Percentiles rank a stretch among this genome's conserved stretches.
Evolutionary conservation across 2,329 filamentous ascomycete genomes (phyloP).

Genomic region (Colletotrichum lupini): DNA sequence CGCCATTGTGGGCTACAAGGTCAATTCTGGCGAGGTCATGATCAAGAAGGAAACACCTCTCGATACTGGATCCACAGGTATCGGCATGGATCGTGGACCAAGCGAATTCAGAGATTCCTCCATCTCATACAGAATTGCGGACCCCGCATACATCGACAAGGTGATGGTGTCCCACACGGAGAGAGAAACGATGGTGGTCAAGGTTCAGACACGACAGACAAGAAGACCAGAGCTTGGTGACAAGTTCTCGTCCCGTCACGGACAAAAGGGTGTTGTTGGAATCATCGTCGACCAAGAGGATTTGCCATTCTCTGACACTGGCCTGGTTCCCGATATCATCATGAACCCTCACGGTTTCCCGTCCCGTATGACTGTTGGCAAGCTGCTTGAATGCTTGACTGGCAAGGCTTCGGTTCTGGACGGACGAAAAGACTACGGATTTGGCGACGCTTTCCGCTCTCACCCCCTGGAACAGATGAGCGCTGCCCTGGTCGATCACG

Average conservation of each 20-base stretch:
- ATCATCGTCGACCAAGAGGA: constrained; percentile 98
- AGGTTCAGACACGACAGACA: constrained; percentile 96
- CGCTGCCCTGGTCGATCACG: constrained; percentile 83
- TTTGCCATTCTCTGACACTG: constrained; percentile 92
- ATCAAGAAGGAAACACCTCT: constrained; percentile 89
- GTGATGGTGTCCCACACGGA: constrained; percentile 94
- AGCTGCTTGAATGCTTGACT: constrained; percentile 93
- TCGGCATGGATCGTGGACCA: constrained; percentile 73
- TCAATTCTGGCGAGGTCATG: constrained; percentile 85
- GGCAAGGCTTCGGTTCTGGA: constrained; percentile 92
- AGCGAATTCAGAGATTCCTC: constrained; percentile 75
- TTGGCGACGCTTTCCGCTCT: constrained; percentile 82
- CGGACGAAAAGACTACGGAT: constrained; percentile 88
- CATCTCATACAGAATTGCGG: constrained; percentile 83
- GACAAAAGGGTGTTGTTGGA: constrained; percentile 96
- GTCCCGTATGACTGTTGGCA: constrained; percentile 98
- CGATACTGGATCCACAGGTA: constrained; percentile 78
- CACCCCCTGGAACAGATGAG: constrained; percentile 90
- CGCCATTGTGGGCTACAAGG: constrained; percentile 83
- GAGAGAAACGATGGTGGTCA: constrained; percentile 86
- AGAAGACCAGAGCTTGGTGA: constrained; percentile 94
- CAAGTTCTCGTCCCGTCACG: constrained; percentile 98
- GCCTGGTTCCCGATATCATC: constrained; percentile 97
- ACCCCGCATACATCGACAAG: constrained; percentile 93
- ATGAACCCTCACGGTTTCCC: constrained; percentile 99